Conservation (phyloP, 208 protist genomes). For the Wallacemonas rigidus region DNA sequence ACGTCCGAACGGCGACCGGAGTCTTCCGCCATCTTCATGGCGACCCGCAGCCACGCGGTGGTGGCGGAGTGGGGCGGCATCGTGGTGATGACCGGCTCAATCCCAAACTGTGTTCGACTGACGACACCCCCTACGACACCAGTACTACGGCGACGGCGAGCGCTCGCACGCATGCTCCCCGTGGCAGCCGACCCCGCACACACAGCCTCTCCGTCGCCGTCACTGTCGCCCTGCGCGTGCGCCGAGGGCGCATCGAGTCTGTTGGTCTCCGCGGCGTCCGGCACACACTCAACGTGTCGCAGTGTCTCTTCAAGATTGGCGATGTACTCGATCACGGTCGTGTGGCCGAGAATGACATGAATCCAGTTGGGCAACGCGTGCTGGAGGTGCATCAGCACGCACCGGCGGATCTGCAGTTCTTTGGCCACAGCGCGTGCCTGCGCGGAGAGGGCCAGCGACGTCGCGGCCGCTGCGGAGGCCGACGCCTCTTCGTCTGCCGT, state of each 20-base stretch:
- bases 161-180: too few species aligned
- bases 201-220: neutral
- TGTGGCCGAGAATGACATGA: slow-evolving; percentile 1
- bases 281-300: neutral
- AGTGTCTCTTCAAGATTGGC: neutral
- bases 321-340: neutral
- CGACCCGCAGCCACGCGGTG: too few species aligned
- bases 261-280: too few species aligned
- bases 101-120: too few species aligned
- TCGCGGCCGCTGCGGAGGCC: neutral
- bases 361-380: neutral
- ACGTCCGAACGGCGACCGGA: neutral
- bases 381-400: slow-evolving; percentile 3
- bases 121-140: too few species aligned
- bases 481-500: neutral
- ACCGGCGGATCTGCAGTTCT: neutral
- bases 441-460: neutral
- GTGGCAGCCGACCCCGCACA: too few species aligned
- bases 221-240: neutral
- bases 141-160: too few species aligned
- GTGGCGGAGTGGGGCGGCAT: too few species aligned
- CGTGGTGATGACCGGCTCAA: too few species aligned
- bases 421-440: neutral
- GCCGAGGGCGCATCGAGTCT: neutral
- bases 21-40: too few species aligned